Conservation (phyloP, 257 asterid species). For the Solanum rostratum region DNA sequence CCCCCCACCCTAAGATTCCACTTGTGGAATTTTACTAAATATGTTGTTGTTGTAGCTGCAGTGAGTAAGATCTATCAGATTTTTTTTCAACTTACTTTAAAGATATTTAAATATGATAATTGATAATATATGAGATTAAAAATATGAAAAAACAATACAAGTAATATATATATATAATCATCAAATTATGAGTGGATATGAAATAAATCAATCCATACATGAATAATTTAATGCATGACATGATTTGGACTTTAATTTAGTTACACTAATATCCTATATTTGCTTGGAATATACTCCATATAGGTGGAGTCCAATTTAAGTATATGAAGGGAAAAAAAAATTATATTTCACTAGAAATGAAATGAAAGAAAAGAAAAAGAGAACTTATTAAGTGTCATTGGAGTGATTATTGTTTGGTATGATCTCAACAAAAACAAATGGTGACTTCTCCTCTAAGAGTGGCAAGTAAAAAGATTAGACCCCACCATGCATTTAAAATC, state of each 20-base stretch:
- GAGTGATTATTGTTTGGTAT: background rate
- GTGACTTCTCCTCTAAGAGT: conserved; percentile 8
- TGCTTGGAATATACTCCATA: background rate
- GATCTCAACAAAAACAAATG: background rate
- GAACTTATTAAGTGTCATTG: background rate
- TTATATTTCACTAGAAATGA: background rate
- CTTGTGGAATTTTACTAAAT: too few species aligned
- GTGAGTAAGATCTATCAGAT: background rate
- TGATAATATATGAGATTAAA: too few species aligned
- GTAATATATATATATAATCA: background rate
- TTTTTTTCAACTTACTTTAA: background rate
- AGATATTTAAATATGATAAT: background rate
- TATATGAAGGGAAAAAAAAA: background rate
- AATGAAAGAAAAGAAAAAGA: background rate
- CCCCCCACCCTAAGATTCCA: too few species aligned
- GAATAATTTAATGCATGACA: background rate
- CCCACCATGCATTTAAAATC: background rate
- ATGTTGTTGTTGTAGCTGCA: too few species aligned
- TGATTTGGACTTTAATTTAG: background rate
- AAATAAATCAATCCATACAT: background rate
- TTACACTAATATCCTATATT: background rate
- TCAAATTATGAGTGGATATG: background rate
- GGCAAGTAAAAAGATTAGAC: background rate
- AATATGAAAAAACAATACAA: background rate
- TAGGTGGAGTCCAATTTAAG: conserved; percentile 2